Conservation (phyloP, 371 early-diverging fungal species). For the Rhizopus delemar region DNA sequence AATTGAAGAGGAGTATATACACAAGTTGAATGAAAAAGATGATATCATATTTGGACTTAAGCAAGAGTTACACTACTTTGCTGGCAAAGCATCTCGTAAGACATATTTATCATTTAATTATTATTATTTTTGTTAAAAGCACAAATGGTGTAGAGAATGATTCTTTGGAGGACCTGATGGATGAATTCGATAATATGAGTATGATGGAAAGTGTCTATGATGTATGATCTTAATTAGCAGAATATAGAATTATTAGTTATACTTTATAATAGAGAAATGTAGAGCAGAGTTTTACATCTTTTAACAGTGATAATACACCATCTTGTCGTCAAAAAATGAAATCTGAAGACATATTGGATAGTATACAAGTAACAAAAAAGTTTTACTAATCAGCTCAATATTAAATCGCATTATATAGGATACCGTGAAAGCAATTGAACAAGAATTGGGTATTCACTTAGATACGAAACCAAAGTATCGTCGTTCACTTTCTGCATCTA, state of each 20-base stretch:
- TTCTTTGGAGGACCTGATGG: not conserved
- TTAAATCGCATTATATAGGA: not conserved
- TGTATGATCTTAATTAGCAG: constrained; percentile 4
- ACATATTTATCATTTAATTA: not conserved
- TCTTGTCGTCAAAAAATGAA: constrained; percentile 6
- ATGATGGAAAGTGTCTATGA: constrained; percentile 16
- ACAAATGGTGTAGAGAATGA: not conserved
- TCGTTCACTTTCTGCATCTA: not conserved
- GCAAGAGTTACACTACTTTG: constrained; percentile 22
- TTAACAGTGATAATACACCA: constrained; percentile 3
- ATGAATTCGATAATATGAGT: constrained; percentile 5
- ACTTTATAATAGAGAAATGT: constrained; percentile 13
- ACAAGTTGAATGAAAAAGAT: constrained; percentile 20
- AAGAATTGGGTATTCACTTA: not conserved
- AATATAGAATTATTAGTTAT: constrained; percentile 6
- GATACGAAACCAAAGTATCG: not conserved
- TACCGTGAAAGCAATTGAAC: not conserved
- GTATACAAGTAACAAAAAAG: constrained; percentile 11
- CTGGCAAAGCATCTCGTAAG: not conserved
- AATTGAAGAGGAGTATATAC: constrained; percentile 17
- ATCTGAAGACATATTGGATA: constrained; percentile 19
- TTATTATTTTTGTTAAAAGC: not conserved
- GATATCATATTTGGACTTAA: constrained; percentile 13
- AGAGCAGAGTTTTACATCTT: constrained; percentile 8
- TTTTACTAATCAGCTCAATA: not conserved